Evolutionary conservation across 225 moss, liverwort and hornwort species (phyloP).

Genomic region (Bryum argenteum): DNA sequence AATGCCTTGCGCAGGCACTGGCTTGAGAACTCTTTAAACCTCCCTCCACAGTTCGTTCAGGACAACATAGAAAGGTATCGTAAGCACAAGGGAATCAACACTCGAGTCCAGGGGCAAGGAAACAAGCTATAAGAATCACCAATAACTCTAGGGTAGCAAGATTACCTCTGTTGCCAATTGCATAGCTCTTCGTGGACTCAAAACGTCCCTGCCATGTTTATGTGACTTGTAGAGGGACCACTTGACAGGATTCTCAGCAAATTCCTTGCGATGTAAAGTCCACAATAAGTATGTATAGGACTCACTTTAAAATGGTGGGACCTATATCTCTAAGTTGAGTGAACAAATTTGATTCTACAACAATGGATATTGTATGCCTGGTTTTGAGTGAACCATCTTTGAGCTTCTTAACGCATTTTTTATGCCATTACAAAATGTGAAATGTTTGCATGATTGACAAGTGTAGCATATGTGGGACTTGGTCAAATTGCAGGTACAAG

Average conservation of each 20-base stretch:
- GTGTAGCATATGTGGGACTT: too few species aligned
- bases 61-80: slow-evolving; percentile 23
- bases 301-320: too few species aligned
- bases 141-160: background rate
- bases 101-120: background rate
- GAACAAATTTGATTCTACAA: too few species aligned
- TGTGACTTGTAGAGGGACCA: background rate
- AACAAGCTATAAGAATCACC: background rate
- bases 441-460: too few species aligned
- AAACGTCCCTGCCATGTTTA: slow-evolving; percentile 68
- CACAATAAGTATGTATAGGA: too few species aligned
- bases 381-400: too few species aligned
- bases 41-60: slow-evolving; percentile 58
- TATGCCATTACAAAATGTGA: too few species aligned
- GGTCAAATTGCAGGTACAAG: too few species aligned
- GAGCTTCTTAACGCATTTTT: too few species aligned
- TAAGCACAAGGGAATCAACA: slow-evolving; percentile 19
- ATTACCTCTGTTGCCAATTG: slow-evolving; percentile 70
- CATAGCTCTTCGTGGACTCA: slow-evolving; percentile 83
- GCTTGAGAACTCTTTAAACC: slow-evolving; percentile 61
- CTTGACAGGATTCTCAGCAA: background rate
- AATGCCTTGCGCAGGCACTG: slow-evolving; percentile 77
- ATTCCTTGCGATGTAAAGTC: too few species aligned
- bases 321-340: too few species aligned
- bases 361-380: too few species aligned